Evolutionary conservation across 2,329 filamentous ascomycete species (phyloP).

Genomic region (Neoarthrinium moseri): DNA sequence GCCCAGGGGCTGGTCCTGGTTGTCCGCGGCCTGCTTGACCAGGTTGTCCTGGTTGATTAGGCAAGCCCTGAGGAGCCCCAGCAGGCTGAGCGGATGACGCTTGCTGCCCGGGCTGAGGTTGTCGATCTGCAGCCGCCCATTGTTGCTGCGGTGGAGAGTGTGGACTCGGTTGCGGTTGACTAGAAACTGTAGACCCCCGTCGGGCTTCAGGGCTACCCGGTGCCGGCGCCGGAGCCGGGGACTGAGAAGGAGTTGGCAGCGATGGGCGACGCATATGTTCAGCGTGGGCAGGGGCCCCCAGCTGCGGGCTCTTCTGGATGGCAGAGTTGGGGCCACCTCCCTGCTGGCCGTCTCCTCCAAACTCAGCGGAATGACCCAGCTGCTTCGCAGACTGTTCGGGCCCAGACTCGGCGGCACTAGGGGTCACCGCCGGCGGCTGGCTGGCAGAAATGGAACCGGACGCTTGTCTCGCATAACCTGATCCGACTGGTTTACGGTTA

Average conservation of each 20-base stretch:
- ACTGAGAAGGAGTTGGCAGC: conserved; percentile 22
- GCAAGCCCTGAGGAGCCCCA: background rate
- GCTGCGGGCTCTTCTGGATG: conserved; percentile 19
- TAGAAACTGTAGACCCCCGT: background rate
- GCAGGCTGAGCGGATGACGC: background rate
- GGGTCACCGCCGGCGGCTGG: background rate
- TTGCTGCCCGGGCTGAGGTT: background rate
- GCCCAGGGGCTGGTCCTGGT: conserved; percentile 1
- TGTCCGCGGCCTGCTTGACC: conserved; percentile 3
- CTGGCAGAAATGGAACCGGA: conserved; percentile 13
- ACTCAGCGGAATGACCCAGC: conserved; percentile 12
- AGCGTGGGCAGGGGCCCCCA: conserved; percentile 12
- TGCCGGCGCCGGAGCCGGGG: conserved; percentile 13
- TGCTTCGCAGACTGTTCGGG: no score
- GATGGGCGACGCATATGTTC: conserved; percentile 24
- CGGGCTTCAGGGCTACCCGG: background rate
- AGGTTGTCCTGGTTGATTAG: background rate
- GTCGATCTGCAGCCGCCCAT: background rate
- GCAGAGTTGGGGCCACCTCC: conserved; percentile 18
- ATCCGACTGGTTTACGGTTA: conserved; percentile 29
- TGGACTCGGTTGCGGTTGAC: background rate
- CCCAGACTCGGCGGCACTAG: no score
- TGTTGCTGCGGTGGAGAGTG: background rate
- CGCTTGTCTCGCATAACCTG: conserved; percentile 18
- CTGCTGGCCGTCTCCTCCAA: conserved; percentile 16